Percentiles rank a stretch among this genome's conserved stretches.
phyloP scores from a whole-genome alignment of 768 basidiomycete species.

The Pholiota conissans region DNA sequence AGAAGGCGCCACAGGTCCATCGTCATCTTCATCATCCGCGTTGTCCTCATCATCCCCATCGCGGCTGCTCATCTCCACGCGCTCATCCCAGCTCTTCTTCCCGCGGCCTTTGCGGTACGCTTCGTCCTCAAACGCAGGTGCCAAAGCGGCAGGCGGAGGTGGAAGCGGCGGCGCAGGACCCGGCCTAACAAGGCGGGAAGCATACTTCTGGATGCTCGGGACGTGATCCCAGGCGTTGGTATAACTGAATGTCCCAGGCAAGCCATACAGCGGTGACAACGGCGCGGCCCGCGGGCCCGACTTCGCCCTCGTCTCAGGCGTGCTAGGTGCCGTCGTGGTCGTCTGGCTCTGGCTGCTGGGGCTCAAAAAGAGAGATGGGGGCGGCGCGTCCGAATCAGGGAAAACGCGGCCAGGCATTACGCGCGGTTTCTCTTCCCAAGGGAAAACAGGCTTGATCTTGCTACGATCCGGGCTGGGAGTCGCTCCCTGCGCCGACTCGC shows the following conservation, averaged over 20 bases:
- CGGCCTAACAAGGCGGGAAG: constrained; percentile 57
- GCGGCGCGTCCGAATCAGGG: constrained; percentile 60
- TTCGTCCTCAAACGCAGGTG: constrained; percentile 52
- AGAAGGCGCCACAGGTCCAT: constrained; percentile 32
- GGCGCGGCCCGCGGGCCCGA: constrained; percentile 20
- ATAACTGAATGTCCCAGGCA: constrained; percentile 63
- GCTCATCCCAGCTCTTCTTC: constrained; percentile 50
- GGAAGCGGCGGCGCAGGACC: constrained; percentile 20
- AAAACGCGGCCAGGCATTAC: constrained; percentile 70
- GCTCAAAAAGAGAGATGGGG: constrained; percentile 44
- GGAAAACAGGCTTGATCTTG: constrained; percentile 82
- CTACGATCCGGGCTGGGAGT: constrained; percentile 64
- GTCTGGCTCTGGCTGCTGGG: constrained; percentile 34
- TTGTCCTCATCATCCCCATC: constrained; percentile 86
- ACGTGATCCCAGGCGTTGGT: constrained; percentile 85
- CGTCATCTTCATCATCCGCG: constrained; percentile 57
- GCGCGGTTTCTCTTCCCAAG: constrained; percentile 88
- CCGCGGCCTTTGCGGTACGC: constrained; percentile 32
- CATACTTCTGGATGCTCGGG: constrained; percentile 79
- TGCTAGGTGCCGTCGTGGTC: constrained; percentile 35
- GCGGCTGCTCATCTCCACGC: constrained; percentile 66
- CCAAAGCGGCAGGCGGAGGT: constrained; percentile 32
- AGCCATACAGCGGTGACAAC: constrained; percentile 47
- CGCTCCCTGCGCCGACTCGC: constrained; percentile 39
- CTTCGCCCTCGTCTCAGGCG: constrained; percentile 31